Base-by-base conservation (phyloP, 2,329 filamentous ascomycete genomes). In the Botryosphaeria dothidea region DNA sequence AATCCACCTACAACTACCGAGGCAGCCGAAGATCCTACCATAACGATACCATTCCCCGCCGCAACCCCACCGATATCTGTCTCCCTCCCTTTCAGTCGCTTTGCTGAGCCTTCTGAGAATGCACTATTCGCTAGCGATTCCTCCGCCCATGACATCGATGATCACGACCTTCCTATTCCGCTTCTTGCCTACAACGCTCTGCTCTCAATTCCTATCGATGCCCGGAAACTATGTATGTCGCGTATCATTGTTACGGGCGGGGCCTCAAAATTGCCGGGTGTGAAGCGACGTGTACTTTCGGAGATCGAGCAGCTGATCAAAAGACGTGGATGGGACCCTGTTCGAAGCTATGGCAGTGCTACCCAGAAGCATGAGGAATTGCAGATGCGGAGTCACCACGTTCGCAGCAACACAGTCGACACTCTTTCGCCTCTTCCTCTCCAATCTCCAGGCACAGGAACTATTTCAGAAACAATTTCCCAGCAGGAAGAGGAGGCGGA, bases 241-340 rank as follows among this genome's bases (percentile, higher is more conserved):
- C 90, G 94, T 43, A 91, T 98, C 51, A 82, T 97, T 17, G 91
- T 99, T 72, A 90, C 90, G 0, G 95, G 95, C 34, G 92, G 92
- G 2, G 90, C 90, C 54, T 88, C 92, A 5, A 85, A 85, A 27
- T 88, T 97, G 8, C 85, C 93, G 0, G 95, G 95, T 0, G 80
- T 99, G 27, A 92, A 92, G 69, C 83, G 85, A 25, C 87, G 94
- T 27, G 84, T 97, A 41, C 78, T 97, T 34, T 85, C 90, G 65
- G 93, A 98, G 71, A 79, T 98, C 0, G 84, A 85, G 3, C 78
- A 80, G 1, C 80, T 97, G 0, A 83, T 95, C 4, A 81, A 88
- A 17, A 80, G 84, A 49, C 82, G 88, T 67, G 91, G 92, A 6
- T 98, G 94, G 92, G 88, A 92, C 69, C 83, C 86, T 0, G 88